Evolutionary conservation across 2,329 filamentous ascomycete species (phyloP), one percentile per base, ranked within the genome.

Genomic region (Periconia digitata): DNA sequence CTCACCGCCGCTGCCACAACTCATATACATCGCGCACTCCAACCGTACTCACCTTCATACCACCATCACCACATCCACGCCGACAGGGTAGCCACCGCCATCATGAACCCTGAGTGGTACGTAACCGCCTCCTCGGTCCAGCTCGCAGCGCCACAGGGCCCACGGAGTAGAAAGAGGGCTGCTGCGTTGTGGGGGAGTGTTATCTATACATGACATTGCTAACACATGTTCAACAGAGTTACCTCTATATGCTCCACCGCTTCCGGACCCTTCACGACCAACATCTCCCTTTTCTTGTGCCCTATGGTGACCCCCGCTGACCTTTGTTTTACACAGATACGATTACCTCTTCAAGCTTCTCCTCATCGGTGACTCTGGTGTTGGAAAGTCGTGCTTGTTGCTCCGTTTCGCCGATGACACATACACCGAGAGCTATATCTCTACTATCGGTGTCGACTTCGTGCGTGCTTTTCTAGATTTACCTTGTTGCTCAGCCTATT

Each of bases 261-360:
- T 16, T 4, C 5, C 18, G 4, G 10, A 12, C 18, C 15, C 12
- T 16, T 37, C 16, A 17, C 16, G 12, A 32, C 4, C 10, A 32
- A 32, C 27, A 10, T 10, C 27, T 32, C n/a, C 27, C n/a, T 32
- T 32, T 15, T 5, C 8, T 32, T 49, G 44, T 36, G 40, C 18
- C 47, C 45, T 20, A 18, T 39, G 51, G 39, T 44, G 39, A 38
- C 36, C 50, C 50, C 50, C 50, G 51, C 63, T 66, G 52, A 69
- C 61, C 40, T 44, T 41, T 23, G 44, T 44, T 46, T 42, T 49
- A 20, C 44, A 51, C 72, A 97, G 94, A 94, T 99, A 99, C 89
- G 94, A 99, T 76, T 99, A 99, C 77, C 91, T 99, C 72, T 99
- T 99, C 86, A 99, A 99, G 86, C 91, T 99, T 62, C 90, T 99